Base-by-base conservation (phyloP, 1,284 basidiomycete genomes). In the Bondarzewia mesenterica region DNA sequence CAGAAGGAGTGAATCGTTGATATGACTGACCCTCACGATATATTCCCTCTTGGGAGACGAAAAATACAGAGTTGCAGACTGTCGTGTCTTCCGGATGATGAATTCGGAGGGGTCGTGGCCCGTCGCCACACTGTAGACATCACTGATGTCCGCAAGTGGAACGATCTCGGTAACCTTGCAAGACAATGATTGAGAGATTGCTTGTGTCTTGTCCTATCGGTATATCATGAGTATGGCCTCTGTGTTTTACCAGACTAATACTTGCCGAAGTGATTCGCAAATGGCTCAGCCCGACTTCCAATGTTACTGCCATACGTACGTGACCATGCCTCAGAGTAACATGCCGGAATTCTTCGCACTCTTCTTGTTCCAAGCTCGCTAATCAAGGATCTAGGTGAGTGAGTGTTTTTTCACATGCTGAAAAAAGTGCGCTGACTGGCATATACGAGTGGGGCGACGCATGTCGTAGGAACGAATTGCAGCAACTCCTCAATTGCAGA, bases 111-210 rank as follows among this genome's bases (percentile, higher is more conserved):
- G 69, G 48, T 91, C 85, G 14, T 80, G 73, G 6, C 84, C 82
- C 3, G 80, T 85, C 2, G 82, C 78, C 15, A 89, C 81, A 47
- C 85, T 86, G 61, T 90, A 88, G 1, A 90, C 78, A 58, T 94
- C 91, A 65, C 87, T 89, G 54, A 94, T 77, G 51, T 93, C 90
- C 3, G 75, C 68, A 48, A 91, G 71, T 1, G 81, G 77, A 47
- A 93, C 82, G 50, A 89, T 80, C 57, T 93, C 91, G 0, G 82
- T 86, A 1, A 86, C 79, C 65, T 82, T 81, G 63, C 82, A 87
- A 4, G 77, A 71, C 40, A 87, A 64, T 0, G 70, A 67, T 4
- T 80, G 77, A 5, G 80, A 83, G 42, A 88, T 78, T 1, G 75
- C 67, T 55, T 77, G 71, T 5, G 82, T 75, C 61, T 82, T 82